Evolutionary conservation across 1,139 yeast species (phyloP), one percentile per base, ranked within the genome.

Genomic region (Suhomyces panamericanus): DNA sequence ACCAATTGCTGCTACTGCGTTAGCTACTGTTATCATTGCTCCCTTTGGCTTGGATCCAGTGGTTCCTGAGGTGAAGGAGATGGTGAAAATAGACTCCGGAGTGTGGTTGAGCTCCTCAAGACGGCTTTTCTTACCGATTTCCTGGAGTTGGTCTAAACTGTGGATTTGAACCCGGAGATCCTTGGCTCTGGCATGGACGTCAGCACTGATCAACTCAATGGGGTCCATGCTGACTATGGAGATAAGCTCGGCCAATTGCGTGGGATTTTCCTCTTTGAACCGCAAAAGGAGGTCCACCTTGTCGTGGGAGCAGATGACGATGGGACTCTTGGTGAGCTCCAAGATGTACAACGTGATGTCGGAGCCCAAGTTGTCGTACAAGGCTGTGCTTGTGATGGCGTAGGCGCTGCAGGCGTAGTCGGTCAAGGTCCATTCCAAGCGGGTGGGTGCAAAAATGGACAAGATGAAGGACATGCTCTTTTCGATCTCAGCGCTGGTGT

Each of bases 41-140:
- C 77, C 77, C 52, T 70, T 71, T 10, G 77, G 75, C 35, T 62
- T 59, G 6, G 70, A 52, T 2, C 77, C 77, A 6, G 75, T 69
- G 9, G 77, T 71, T 15, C 77, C 77, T 2, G 74, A 69, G 16
- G 76, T 71, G 46, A 69, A 71, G 34, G 73, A 69, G 38, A 72
- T 67, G 30, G 77, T 69, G 49, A 60, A 71, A 27, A 68, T 46
- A 1, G 71, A 57, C 9, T 62, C 60, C 2, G 66, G 60, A 4
- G 39, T 51, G 13, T 75, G 74, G 4, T 65, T 58, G 29, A 63
- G 51, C 44, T 57, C 59, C 1, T 38, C 40, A 2, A 47, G 26
- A 3, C 49, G 43, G 29, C 51, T 39, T 10, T 39, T 16, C 7
- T 39, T 43, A 1, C 65, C 65, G n/a, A 54, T 22, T 13, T 38